A percentile compares a stretch with the other conserved stretches of the same genome.
phyloP scores from a whole-genome alignment of 2,329 filamentous ascomycete species.

The Paraconiothyrium brasiliense region DNA sequence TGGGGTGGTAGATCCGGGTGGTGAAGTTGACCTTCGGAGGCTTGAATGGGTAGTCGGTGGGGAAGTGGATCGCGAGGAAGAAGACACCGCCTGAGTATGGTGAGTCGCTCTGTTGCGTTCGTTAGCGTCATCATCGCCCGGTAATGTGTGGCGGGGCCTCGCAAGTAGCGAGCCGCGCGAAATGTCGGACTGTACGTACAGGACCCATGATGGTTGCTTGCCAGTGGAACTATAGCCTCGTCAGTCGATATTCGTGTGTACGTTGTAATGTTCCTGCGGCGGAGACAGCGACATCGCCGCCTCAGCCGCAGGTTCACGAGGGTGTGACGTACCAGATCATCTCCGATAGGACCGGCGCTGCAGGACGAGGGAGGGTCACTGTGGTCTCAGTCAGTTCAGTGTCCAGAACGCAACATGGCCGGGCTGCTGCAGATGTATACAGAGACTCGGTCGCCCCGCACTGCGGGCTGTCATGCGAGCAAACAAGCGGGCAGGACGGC shows the following conservation, averaged over 20 bases:
- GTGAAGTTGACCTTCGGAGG: constrained; percentile 99
- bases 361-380: constrained; percentile 99
- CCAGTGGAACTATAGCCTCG: constrained; percentile 86
- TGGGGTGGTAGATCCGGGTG: constrained; percentile 98
- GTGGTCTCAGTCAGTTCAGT: constrained; percentile 45
- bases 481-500: constrained; percentile 34
- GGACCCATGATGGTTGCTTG: constrained; percentile 99
- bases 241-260: constrained; percentile 42
- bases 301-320: constrained; percentile 41
- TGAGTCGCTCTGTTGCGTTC: constrained; percentile 76
- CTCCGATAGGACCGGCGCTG: constrained; percentile 95
- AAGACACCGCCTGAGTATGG: constrained; percentile 98
- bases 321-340: constrained; percentile 86
- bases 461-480: constrained; percentile 51
- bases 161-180: constrained; percentile 5
- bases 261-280: constrained; percentile 19
- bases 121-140: constrained; percentile 41
- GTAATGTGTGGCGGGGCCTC: constrained; percentile 20
- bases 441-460: constrained; percentile 41
- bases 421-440: constrained; percentile 24
- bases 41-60: constrained; percentile 99
- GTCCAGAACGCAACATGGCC: constrained; percentile 14
- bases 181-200: constrained; percentile 67
- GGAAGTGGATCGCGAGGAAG: constrained; percentile 99
- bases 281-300: constrained; percentile 30